Evolutionary conservation across 805 yeast species (phyloP), one percentile per base, ranked within the genome.

Genomic region (Candida montana): DNA sequence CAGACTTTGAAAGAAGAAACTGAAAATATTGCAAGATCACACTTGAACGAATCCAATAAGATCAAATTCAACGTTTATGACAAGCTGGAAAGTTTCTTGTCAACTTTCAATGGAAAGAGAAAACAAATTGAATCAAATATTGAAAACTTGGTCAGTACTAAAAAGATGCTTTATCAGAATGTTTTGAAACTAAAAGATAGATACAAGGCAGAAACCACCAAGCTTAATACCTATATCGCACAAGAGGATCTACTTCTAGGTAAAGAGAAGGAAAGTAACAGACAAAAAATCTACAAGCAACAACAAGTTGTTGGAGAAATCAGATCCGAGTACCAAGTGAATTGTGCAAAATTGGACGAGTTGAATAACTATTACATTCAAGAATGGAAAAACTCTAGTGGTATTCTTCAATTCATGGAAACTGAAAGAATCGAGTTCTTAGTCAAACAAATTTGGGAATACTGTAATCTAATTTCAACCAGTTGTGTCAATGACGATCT

Each of bases 401-500:
- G 72, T 48, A 74, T 73, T 47, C 68, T 82, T 47, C 89, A 87
- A 61, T 72, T 66, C 40, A 60, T 83, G 35, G 96, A 87, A 56
- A 75, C 77, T 37, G 88, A 83, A 55, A 72, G 90, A 47, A 74
- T 85, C 41, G 82, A 81, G 52, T 73, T 79, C 47, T 55, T 83
- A 42, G 82, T 85, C 53, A 67, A 81, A 15, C 84, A 80, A 50
- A 61, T 88, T 45, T 88, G 95, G 84, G 83, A 79, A 33, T 86
- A 71, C 54, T 79, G 91, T 35, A 87, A 87, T 60, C 70, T 79
- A 31, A 68, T 84, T 8, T 84, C 95, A 7, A 71, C 86, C 0
- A 69, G 80, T 3, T 88, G 95, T 57, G 90, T 87, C 26, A 75
- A 78, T 33, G 84, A 82, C 53, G 96, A 88, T 55, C 81, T 77